Evolutionary conservation across 2,329 filamentous ascomycete species (phyloP), one percentile per base, ranked within the genome.

Genomic region (Alternaria arbusti): DNA sequence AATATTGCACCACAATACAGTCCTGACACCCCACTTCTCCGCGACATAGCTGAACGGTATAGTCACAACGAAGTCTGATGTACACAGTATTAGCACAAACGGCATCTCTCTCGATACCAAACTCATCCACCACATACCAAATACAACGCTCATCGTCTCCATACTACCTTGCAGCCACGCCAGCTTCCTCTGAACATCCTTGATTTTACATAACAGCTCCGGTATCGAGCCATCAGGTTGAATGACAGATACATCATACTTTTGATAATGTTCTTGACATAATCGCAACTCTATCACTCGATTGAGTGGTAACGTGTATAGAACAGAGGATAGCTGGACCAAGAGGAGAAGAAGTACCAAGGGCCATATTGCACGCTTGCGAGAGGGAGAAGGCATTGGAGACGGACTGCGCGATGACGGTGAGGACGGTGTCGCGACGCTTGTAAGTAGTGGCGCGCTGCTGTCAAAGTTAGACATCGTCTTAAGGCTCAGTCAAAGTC

Each of bases 201-300:
- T 82, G 10, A 85, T 71, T 70, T 89, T 89, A 74, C 87, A 89
- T 4, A 86, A 71, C 61, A 80, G 75, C 73, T 89, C 87, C 1
- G 82, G 79, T 2, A 88, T 75, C 22, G 74, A 74, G 5, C 83
- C 83, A 55, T 80, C 79, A 0, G 74, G 47, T 1, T 57, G 65
- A 12, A 82, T 72, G 5, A 67, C 62, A 0, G 76, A 73, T 2
- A 82, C 83, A 10, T 86, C 81, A 4, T 80, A 73, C 8, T 57
- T 65, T 13, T 62, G 62, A 68, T 88, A 88, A 71, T 86, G 82
- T 20, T 85, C 83, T 23, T 80, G 74, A 59, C 87, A 89, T 6
- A 79, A 67, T 11, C 79, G 70, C 20, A 72, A 54, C 60, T 81
- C 78, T 51, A 80, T 72, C 9, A 80, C 74, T 23, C 78, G 75